Percentiles rank a stretch among this genome's conserved stretches.
phyloP scores from a whole-genome alignment of 257 asterid species.

The Fraxinus cuspidata region DNA sequence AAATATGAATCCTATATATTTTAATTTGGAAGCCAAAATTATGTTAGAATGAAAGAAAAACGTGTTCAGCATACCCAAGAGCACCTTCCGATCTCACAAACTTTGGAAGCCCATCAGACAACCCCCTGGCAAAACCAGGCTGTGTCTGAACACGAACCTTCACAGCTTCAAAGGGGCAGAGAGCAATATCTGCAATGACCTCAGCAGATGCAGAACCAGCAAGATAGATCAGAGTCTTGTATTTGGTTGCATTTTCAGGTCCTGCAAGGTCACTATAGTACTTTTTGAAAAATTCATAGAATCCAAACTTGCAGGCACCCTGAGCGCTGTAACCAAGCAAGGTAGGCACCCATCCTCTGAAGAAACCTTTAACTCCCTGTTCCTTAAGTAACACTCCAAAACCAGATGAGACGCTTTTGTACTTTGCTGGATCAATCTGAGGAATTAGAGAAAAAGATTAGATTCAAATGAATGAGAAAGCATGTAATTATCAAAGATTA shows the following conservation, averaged over 20 bases:
- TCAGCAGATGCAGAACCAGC: slow-evolving; percentile 74
- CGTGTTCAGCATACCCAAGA: slow-evolving; percentile 47
- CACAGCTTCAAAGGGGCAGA: slow-evolving; percentile 66
- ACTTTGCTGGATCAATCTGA: slow-evolving; percentile 59
- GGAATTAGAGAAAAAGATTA: neutral
- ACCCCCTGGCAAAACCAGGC: slow-evolving; percentile 63
- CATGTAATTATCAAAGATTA: neutral
- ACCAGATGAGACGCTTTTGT: slow-evolving; percentile 60
- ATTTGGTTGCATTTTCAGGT: slow-evolving; percentile 56
- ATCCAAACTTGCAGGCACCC: slow-evolving; percentile 74
- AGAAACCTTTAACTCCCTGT: slow-evolving; percentile 59
- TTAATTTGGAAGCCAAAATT: slow-evolving; percentile 6
- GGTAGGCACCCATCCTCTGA: slow-evolving; percentile 68
- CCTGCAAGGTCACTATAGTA: slow-evolving; percentile 62
- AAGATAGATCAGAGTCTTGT: slow-evolving; percentile 60
- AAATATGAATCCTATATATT: slow-evolving; percentile 4
- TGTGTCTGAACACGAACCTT: slow-evolving; percentile 72
- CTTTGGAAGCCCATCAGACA: slow-evolving; percentile 61
- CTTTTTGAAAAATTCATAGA: slow-evolving; percentile 66
- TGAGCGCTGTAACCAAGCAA: slow-evolving; percentile 68
- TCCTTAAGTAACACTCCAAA: slow-evolving; percentile 57
- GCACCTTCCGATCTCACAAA: slow-evolving; percentile 60
- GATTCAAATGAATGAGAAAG: neutral
- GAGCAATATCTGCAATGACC: slow-evolving; percentile 61
- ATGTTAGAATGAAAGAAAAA: neutral